These are phyloP conservation scores for Nelumbo lutea DNA, from an alignment of 164 flowering plant genomes.

Conservation along the genomic window DNA sequence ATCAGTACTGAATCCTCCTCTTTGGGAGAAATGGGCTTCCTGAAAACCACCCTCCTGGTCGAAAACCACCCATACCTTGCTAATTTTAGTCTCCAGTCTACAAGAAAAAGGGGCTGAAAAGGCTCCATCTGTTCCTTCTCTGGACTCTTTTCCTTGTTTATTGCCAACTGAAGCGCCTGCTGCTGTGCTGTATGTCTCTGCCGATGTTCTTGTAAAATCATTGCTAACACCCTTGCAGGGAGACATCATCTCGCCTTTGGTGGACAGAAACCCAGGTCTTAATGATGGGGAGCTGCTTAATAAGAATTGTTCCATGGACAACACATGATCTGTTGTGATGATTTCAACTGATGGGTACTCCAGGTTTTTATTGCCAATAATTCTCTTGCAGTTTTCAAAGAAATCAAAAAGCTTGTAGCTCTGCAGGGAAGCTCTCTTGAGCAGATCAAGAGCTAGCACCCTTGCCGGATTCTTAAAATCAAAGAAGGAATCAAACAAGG, in stretches of 20 bases:
- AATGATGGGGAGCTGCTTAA: conserved; percentile 1
- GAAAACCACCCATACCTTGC: conserved; percentile 51
- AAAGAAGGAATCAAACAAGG: conserved; percentile 45
- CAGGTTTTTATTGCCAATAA: conserved; percentile 34
- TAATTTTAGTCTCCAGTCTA: conserved; percentile 43
- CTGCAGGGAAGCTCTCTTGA: conserved; percentile 53
- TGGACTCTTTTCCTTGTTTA: conserved; percentile 1
- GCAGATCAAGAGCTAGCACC: conserved; percentile 45
- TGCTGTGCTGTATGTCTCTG: background rate
- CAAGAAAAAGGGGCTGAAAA: conserved; percentile 22
- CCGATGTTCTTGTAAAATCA: conserved; percentile 2
- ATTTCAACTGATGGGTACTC: conserved; percentile 53
- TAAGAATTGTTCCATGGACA: conserved; percentile 30
- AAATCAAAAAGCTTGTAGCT: conserved; percentile 42
- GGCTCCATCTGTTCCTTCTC: background rate
- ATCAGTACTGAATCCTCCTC: background rate
- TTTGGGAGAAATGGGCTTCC: background rate
- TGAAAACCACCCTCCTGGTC: conserved; percentile 27
- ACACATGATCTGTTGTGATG: conserved; percentile 31
- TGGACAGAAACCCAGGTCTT: background rate
- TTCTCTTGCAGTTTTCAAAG: conserved; percentile 50
- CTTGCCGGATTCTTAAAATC: conserved; percentile 39
- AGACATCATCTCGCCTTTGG: background rate
- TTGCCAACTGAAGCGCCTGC: background rate
- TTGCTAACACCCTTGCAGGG: background rate